Conservation (phyloP, 1,284 basidiomycete species). For the Ceratobasidium sp. region DNA sequence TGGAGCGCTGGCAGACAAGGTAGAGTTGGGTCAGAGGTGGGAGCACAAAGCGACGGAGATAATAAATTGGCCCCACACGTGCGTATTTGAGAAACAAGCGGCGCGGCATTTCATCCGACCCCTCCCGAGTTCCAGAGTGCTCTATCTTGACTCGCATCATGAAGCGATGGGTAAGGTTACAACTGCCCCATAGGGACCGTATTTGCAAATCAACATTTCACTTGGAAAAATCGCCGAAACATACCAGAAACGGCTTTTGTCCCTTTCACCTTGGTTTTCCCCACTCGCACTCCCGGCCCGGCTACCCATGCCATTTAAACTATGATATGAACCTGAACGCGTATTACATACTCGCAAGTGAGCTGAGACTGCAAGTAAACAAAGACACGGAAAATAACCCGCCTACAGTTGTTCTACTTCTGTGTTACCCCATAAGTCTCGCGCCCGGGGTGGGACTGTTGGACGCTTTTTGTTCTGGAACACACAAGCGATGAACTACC, state of each 20-base stretch:
- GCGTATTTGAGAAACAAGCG: conserved; percentile 27
- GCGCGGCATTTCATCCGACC: conserved; percentile 31
- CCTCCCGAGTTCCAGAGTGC: conserved; percentile 17
- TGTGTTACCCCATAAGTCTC: conserved; percentile 18
- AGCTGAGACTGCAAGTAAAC: conserved; percentile 17
- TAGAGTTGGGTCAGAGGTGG: conserved; percentile 3
- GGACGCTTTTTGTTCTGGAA: conserved; percentile 1
- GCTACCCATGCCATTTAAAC: not conserved
- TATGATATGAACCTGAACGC: not conserved
- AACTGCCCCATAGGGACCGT: conserved; percentile 14
- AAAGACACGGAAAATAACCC: conserved; percentile 4
- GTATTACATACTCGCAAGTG: not conserved
- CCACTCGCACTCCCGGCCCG: conserved; percentile 31
- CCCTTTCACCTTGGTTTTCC: not conserved
- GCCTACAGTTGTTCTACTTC: conserved; percentile 2
- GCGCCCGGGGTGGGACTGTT: not conserved
- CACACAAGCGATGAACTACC: conserved; percentile 6
- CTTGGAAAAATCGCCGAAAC: conserved; percentile 18
- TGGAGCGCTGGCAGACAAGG: too few species aligned
- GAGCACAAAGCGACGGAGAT: not conserved
- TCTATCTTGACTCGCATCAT: conserved; percentile 31
- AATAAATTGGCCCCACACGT: conserved; percentile 1
- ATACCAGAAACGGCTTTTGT: conserved; percentile 23
- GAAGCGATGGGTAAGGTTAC: conserved; percentile 39
- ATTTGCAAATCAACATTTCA: conserved; percentile 10